phyloP scores from a whole-genome alignment of 1,284 basidiomycete genomes.

The Cryptococcus amylolentus region DNA sequence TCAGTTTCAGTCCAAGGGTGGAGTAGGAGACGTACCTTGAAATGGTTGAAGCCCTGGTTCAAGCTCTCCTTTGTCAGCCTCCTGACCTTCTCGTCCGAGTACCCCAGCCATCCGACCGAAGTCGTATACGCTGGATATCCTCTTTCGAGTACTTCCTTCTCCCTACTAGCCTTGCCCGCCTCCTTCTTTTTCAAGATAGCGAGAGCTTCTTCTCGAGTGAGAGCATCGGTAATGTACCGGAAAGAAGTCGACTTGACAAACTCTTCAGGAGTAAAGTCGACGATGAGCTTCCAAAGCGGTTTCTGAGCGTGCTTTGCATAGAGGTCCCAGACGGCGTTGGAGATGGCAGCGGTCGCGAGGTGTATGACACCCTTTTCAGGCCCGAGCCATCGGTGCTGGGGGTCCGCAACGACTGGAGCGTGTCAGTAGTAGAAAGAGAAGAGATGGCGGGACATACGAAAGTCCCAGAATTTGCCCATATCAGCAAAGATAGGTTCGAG shows the following conservation, averaged over 20 bases:
- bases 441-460: conserved; percentile 30
- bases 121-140: conserved; percentile 95
- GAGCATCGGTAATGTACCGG: conserved; percentile 88
- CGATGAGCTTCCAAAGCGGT: conserved; percentile 58
- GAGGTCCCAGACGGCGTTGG: conserved; percentile 55
- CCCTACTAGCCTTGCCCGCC: conserved; percentile 70
- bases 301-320: conserved; percentile 54
- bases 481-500: conserved; percentile 76
- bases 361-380: conserved; percentile 55
- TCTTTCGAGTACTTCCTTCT: conserved; percentile 60
- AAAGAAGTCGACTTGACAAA: conserved; percentile 79
- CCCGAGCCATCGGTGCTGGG: conserved; percentile 79
- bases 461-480: conserved; percentile 64
- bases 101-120: conserved; percentile 87
- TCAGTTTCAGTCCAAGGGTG: not conserved
- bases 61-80: conserved; percentile 82
- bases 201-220: conserved; percentile 85
- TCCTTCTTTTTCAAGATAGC: conserved; percentile 74
- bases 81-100: conserved; percentile 86
- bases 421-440: not conserved
- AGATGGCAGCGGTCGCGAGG: conserved; percentile 55
- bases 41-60: conserved; percentile 83
- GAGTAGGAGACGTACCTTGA: conserved; percentile 58
- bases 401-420: conserved; percentile 66
- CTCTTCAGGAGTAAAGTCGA: conserved; percentile 65